These are phyloP conservation scores for Plectosphaerella sp. DNA, from an alignment of 2,329 filamentous ascomycete genomes.

Conservation along the genomic window DNA sequence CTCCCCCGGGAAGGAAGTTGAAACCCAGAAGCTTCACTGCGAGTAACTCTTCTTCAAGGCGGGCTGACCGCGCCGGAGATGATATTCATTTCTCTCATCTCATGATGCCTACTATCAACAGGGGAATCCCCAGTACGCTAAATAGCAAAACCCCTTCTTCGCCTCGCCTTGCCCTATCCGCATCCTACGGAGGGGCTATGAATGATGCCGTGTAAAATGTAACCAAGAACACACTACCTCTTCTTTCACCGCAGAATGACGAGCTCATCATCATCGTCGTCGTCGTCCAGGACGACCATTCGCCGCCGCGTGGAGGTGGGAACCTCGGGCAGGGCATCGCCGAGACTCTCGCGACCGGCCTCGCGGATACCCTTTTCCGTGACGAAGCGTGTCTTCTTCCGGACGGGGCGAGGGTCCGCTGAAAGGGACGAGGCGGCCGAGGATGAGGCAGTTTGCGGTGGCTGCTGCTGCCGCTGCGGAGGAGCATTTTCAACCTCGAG, in stretches of 20 bases:
- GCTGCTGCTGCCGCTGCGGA: background rate
- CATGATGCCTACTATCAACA: no score
- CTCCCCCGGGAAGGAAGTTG: background rate
- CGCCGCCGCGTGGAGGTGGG: constrained; percentile 12
- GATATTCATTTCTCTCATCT: no score
- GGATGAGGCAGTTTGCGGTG: background rate
- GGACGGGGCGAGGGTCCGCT: constrained; percentile 39
- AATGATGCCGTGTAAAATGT: no score
- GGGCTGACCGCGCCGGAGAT: no score
- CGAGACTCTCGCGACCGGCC: constrained; percentile 70
- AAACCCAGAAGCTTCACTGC: no score
- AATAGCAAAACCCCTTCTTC: no score
- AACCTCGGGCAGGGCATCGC: constrained; percentile 35
- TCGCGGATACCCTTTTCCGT: constrained; percentile 74
- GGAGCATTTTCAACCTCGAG: constrained; percentile 3
- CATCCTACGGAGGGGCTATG: no score
- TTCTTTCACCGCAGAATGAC: constrained; percentile 33
- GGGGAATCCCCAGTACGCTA: no score
- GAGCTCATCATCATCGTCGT: constrained; percentile 48
- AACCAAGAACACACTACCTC: background rate
- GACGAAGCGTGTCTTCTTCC: constrained; percentile 76
- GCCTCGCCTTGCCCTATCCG: no score
- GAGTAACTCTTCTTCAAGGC: no score
- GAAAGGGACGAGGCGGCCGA: constrained; percentile 2
- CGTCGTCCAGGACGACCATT: constrained; percentile 28